Evolutionary conservation across 108 stramenopile genomes (phyloP).

Genomic region (Heterococcus sp.): DNA sequence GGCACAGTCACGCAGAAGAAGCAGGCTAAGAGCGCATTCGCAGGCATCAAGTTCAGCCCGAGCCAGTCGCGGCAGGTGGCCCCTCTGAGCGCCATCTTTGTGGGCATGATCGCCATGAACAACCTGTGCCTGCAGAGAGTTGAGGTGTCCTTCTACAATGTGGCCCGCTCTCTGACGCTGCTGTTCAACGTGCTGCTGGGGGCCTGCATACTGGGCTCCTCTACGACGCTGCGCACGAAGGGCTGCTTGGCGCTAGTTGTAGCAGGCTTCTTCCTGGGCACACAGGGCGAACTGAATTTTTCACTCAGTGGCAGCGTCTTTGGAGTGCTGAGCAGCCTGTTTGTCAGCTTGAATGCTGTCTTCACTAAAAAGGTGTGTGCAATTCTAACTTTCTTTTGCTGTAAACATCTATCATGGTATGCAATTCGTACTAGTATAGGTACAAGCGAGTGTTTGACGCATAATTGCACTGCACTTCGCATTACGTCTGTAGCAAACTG

Average conservation of each 20-base stretch:
- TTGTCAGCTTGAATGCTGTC: slow-evolving; percentile 89
- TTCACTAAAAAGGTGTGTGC: slow-evolving; percentile 81
- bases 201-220: slow-evolving; percentile 67
- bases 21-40: slow-evolving; percentile 61
- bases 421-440: too few species aligned
- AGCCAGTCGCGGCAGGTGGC: slow-evolving; percentile 62
- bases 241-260: slow-evolving; percentile 77
- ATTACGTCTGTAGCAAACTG: too few species aligned
- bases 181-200: slow-evolving; percentile 89
- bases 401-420: too few species aligned
- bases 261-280: slow-evolving; percentile 79
- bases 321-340: slow-evolving; percentile 78
- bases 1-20: not conserved
- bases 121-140: slow-evolving; percentile 88
- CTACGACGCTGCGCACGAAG: slow-evolving; percentile 67
- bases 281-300: slow-evolving; percentile 78
- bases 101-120: slow-evolving; percentile 93
- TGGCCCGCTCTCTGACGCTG: slow-evolving; percentile 85
- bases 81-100: slow-evolving; percentile 78
- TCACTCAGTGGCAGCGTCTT: slow-evolving; percentile 72
- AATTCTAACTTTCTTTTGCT: not conserved
- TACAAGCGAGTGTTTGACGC: too few species aligned
- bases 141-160: slow-evolving; percentile 93
- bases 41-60: slow-evolving; percentile 70
- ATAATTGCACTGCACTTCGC: too few species aligned